Percentiles rank a stretch among this genome's conserved stretches.
Conservation (phyloP, 257 asterid genomes). For the Leonotis leonurus region DNA sequence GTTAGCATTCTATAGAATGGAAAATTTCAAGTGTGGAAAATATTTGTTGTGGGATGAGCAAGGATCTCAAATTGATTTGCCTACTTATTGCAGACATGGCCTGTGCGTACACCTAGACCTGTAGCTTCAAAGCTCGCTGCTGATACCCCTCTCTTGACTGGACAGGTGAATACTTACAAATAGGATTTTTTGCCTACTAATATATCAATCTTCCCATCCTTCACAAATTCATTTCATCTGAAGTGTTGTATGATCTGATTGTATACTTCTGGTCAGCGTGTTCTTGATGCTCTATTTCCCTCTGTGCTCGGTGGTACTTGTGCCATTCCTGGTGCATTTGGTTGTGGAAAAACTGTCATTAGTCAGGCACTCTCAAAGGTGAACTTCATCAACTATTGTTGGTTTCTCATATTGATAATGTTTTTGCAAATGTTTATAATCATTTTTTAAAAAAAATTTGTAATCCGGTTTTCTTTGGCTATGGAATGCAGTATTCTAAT, state of each 20-base stretch:
- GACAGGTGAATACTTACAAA: slow-evolving; percentile 73
- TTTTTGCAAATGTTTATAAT: neutral
- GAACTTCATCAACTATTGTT: slow-evolving; percentile 15
- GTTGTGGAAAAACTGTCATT: slow-evolving; percentile 98
- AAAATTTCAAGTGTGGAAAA: no score
- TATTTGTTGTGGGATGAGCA: neutral
- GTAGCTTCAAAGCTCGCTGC: slow-evolving; percentile 96
- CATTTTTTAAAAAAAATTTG: neutral
- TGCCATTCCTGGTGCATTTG: slow-evolving; percentile 99
- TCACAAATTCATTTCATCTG: no score
- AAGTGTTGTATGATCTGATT: slow-evolving; percentile 18
- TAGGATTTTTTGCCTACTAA: no score
- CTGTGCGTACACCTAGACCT: slow-evolving; percentile 94
- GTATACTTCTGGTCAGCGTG: slow-evolving; percentile 59
- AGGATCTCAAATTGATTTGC: slow-evolving; percentile 12
- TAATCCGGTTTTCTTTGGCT: slow-evolving; percentile 12
- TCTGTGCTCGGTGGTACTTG: slow-evolving; percentile 99
- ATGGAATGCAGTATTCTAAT: slow-evolving; percentile 77
- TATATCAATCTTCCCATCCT: no score
- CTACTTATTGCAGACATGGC: slow-evolving; percentile 71
- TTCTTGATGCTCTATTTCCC: slow-evolving; percentile 96
- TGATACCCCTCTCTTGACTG: slow-evolving; percentile 97
- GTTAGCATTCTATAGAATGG: no score
- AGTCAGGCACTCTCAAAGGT: slow-evolving; percentile 99
- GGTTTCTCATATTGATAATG: no score